Evolutionary conservation across 2,329 filamentous ascomycete species (phyloP), one percentile per base, ranked within the genome.

Genomic region (Ceratocystis alfenasii): DNA sequence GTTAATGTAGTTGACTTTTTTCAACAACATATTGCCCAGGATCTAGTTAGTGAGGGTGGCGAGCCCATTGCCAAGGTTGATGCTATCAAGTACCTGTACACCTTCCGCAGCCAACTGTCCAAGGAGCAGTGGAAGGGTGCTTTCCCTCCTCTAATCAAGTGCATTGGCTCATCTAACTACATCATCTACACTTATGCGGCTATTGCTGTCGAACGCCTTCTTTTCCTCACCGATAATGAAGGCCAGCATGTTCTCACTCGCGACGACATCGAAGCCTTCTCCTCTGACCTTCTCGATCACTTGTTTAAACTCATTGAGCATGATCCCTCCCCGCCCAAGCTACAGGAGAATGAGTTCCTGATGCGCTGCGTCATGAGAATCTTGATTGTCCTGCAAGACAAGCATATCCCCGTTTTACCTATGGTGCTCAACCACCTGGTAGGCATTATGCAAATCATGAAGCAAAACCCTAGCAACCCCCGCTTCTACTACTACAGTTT

Each of bases 311-410:
- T 99, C 64, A 90, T 99, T 70, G 89, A 95, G 73, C 90, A 88
- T 73, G 88, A 96, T 71, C 80, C 82, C 3, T 87, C 88, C 10
- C 88, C 95, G 0, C 85, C 93, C 69, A 99, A 97, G 80, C 86
- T 99, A 68, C 94, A 99, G 73, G 94, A 99, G 76, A 99, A 99
- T 73, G 94, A 99, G 74, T 99, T 97, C 75, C 76, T 99, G 72
- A 97, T 99, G 92, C 89, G 91, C 71, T 99, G 94, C 72, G 90
- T 96, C 66, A 99, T 99, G 94, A 85, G 94, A 71, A 93, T 99
- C 12, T 80, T 99, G 68, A 91, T 99, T 70, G 92, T 97, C 69
- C 88, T 97, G 75, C 89, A 88, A 73, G 92, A 96, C 61, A 88
- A 86, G 33, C 84, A 93, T 15, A 76, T 86, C 1, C 81, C 86